Conservation (phyloP, 2,329 filamentous ascomycete species). For the Trichoderma semiorbis region DNA sequence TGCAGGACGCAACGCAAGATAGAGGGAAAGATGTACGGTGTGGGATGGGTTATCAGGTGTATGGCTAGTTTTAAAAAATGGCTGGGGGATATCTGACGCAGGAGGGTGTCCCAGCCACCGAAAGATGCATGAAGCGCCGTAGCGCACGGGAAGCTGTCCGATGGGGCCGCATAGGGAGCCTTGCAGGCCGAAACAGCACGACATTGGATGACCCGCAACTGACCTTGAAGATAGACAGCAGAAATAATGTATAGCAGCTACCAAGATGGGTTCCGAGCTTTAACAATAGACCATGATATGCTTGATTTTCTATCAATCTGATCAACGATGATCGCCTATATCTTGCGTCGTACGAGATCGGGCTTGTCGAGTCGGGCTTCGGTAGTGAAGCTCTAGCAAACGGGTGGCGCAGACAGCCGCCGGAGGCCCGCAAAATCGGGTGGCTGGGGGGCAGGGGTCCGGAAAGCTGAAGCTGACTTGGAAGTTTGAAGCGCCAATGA, state of each 20-base stretch:
- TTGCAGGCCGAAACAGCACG: neutral
- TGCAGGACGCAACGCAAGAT: slow-evolving; percentile 29
- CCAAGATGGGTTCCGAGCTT: neutral
- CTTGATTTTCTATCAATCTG: neutral
- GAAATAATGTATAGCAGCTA: neutral
- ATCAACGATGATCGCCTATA: neutral
- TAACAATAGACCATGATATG: neutral
- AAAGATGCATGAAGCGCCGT: slow-evolving; percentile 1
- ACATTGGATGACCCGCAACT: neutral
- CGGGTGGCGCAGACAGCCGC: slow-evolving; percentile 20
- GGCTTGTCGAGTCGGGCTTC: slow-evolving; percentile 2
- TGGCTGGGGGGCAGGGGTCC: slow-evolving; percentile 17
- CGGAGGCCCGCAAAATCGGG: slow-evolving; percentile 18
- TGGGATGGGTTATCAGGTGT: slow-evolving; percentile 27
- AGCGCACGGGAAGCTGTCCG: slow-evolving; percentile 9
- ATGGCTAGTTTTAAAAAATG: slow-evolving; percentile 32
- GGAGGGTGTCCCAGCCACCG: slow-evolving; percentile 22
- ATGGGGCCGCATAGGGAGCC: slow-evolving; percentile 4
- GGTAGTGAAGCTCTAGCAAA: slow-evolving; percentile 14
- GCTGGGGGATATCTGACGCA: slow-evolving; percentile 23
- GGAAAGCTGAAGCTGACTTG: neutral
- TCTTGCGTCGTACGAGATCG: neutral
- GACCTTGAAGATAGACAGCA: neutral
- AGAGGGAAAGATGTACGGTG: slow-evolving; percentile 31
- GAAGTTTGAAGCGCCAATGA: neutral